A percentile compares a stretch with the other conserved stretches of the same genome.
Conservation (phyloP, 2,329 filamentous ascomycete genomes). For the Venturia asperata region DNA sequence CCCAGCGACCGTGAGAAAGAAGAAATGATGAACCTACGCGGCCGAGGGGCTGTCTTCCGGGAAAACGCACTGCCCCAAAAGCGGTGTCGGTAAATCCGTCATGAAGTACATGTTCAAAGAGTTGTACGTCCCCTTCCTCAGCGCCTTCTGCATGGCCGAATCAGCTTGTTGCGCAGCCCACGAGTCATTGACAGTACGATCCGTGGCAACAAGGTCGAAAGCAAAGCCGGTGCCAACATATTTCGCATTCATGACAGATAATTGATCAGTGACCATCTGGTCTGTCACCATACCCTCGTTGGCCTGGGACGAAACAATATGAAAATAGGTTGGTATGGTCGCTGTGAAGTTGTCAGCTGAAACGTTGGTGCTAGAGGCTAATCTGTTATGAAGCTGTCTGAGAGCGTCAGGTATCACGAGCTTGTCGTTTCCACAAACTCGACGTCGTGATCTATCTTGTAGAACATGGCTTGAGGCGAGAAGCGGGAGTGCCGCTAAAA, state of each 20-base stretch:
- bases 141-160: constrained; percentile 43
- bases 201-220: constrained; percentile 6
- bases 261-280: background rate
- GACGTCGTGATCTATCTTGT: constrained; percentile 9
- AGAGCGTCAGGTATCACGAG: background rate
- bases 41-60: constrained; percentile 31
- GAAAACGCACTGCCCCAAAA: constrained; percentile 51
- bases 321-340: constrained; percentile 12
- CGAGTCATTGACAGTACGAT: background rate
- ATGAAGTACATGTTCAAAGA: constrained; percentile 56
- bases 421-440: constrained; percentile 1
- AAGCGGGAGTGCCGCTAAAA: background rate
- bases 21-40: background rate
- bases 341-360: background rate
- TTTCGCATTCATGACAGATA: constrained; percentile 2
- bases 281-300: constrained; percentile 7
- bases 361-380: background rate
- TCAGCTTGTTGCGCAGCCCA: constrained; percentile 10
- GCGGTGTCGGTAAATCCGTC: constrained; percentile 41
- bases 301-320: constrained; percentile 12
- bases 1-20: constrained; percentile 21
- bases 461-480: background rate
- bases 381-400: background rate
- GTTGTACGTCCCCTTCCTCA: constrained; percentile 48
- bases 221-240: constrained; percentile 10